Conservation (phyloP, 2,329 filamentous ascomycete genomes). For the Pseudomassariella vexata region DNA sequence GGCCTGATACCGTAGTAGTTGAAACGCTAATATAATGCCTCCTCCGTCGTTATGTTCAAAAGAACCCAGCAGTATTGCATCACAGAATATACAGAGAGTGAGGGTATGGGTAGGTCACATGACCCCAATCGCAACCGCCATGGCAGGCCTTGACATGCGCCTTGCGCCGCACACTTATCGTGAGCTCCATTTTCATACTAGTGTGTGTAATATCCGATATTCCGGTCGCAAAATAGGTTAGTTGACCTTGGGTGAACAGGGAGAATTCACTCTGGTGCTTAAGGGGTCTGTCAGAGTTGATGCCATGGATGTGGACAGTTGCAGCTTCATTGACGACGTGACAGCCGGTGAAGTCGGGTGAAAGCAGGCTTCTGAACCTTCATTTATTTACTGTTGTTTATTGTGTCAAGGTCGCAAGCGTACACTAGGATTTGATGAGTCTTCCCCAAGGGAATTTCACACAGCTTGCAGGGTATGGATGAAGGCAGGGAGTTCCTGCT, state of each 20-base stretch:
- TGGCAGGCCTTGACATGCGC: slow-evolving; percentile 56
- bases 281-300: slow-evolving; percentile 47
- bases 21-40: no score
- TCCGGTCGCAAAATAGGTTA: no score
- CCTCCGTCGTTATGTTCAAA: no score
- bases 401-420: no score
- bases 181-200: slow-evolving; percentile 59
- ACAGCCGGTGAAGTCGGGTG: slow-evolving; percentile 48
- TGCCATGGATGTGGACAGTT: slow-evolving; percentile 45
- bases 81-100: no score
- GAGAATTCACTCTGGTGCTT: slow-evolving; percentile 38
- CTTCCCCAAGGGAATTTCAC: slow-evolving; percentile 43
- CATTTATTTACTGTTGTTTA: no score
- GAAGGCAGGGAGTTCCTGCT: slow-evolving; percentile 53
- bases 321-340: slow-evolving; percentile 41
- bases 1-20: no score
- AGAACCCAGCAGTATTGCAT: no score
- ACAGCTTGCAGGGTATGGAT: slow-evolving; percentile 48
- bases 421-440: no score
- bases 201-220: slow-evolving; percentile 17
- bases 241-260: slow-evolving; percentile 12
- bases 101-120: no score
- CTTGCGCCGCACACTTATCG: slow-evolving; percentile 52
- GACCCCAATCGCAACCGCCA: slow-evolving; percentile 40
- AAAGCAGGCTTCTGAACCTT: no score